A percentile compares a stretch with the other conserved stretches of the same genome.
These are phyloP conservation scores for Naganishia antarctica DNA, from an alignment of 768 basidiomycete species.

Conservation along the genomic window DNA sequence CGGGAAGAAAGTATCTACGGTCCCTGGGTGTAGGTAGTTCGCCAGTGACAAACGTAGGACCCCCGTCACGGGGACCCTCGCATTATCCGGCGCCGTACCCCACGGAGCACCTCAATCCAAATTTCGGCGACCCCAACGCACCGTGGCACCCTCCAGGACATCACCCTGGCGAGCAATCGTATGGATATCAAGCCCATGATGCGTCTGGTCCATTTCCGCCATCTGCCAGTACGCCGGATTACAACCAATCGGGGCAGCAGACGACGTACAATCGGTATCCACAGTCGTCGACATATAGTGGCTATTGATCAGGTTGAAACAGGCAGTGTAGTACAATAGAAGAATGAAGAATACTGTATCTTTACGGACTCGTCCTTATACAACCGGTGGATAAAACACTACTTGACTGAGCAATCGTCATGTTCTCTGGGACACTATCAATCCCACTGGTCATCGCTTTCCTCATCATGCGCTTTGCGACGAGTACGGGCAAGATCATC, in stretches of 20 bases:
- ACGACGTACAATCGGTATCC: neutral
- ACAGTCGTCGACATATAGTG: neutral
- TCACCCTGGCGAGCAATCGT: neutral
- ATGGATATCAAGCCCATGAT: neutral
- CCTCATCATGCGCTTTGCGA: conserved; percentile 11
- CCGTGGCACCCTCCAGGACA: neutral
- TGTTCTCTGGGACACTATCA: neutral
- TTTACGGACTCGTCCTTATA: neutral
- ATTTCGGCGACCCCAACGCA: neutral
- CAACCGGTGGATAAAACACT: neutral
- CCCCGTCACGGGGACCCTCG: no score
- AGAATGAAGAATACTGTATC: neutral
- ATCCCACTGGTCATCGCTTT: conserved; percentile 17
- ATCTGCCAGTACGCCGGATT: neutral
- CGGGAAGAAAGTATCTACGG: conserved; percentile 8
- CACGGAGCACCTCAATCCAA: no score
- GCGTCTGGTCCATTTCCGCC: neutral
- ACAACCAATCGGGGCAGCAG: neutral
- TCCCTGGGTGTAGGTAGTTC: conserved; percentile 11
- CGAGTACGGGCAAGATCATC: neutral
- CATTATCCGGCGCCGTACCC: no score
- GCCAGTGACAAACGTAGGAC: neutral
- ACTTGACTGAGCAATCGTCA: neutral
- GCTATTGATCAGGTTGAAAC: neutral
- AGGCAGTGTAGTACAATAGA: neutral